Conservation (phyloP, 2,329 filamentous ascomycete species). For the Lachnellula subtilissima region DNA sequence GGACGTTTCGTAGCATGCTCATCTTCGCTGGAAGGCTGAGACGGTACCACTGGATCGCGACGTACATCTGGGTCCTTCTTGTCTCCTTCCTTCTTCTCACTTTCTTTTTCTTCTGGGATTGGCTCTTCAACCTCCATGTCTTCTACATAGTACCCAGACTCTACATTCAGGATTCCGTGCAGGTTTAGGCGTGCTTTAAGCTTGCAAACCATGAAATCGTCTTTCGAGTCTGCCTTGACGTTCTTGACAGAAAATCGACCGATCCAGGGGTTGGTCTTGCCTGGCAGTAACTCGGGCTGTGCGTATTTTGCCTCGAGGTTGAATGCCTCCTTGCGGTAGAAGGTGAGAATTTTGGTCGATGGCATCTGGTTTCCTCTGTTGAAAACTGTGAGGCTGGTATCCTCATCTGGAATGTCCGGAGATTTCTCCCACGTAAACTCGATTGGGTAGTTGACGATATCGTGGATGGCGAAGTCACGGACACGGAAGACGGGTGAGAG, state of each 20-base stretch:
- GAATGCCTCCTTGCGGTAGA: constrained; percentile 97
- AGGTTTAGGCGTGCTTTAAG: constrained; percentile 96
- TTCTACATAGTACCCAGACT: constrained; percentile 96
- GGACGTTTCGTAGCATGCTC: constrained; percentile 23
- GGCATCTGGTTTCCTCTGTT: constrained; percentile 96
- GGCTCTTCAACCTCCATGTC: constrained; percentile 97
- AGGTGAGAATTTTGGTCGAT: constrained; percentile 98
- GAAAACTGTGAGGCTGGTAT: constrained; percentile 95
- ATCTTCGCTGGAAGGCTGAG: constrained; percentile 17
- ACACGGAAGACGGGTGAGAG: constrained; percentile 97
- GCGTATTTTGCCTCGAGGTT: constrained; percentile 93
- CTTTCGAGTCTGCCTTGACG: constrained; percentile 86
- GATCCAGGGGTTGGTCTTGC: constrained; percentile 91
- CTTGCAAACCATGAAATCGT: constrained; percentile 99
- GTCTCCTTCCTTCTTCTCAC: constrained; percentile 46
- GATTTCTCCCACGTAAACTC: constrained; percentile 99
- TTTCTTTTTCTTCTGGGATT: constrained; percentile 64
- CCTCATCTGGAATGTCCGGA: constrained; percentile 95
- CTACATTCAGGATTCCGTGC: constrained; percentile 92
- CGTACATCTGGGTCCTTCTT: constrained; percentile 70
- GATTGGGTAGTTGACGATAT: constrained; percentile 96
- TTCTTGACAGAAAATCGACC: constrained; percentile 97
- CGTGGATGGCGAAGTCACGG: constrained; percentile 94
- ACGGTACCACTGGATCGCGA: constrained; percentile 5
- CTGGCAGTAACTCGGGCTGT: constrained; percentile 79